A percentile compares a stretch with the other conserved stretches of the same genome.
Conservation (phyloP, 2,329 filamentous ascomycete species). For the Blastomyces emzantsi region DNA sequence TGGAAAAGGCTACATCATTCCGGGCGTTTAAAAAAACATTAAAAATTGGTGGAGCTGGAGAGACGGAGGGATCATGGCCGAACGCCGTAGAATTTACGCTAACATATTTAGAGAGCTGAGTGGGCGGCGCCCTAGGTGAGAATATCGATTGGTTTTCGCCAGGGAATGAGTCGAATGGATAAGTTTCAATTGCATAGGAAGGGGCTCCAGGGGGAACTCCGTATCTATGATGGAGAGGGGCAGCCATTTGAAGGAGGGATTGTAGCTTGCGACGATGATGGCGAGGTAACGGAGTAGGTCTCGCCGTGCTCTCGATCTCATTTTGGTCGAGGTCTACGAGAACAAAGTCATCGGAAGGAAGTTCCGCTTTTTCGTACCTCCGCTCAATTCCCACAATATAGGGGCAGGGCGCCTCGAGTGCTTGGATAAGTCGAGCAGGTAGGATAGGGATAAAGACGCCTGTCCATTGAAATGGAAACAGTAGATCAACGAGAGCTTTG, state of each 20-base stretch:
- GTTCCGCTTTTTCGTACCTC: slow-evolving; percentile 54
- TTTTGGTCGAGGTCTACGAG: slow-evolving; percentile 90
- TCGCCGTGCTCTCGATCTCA: slow-evolving; percentile 72
- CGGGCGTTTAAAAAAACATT: slow-evolving; percentile 82
- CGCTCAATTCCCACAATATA: slow-evolving; percentile 96
- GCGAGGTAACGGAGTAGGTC: slow-evolving; percentile 69
- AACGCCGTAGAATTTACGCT: slow-evolving; percentile 85
- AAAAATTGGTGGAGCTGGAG: slow-evolving; percentile 60
- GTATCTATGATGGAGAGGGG: slow-evolving; percentile 78
- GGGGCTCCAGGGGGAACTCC: slow-evolving; percentile 84
- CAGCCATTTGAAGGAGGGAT: slow-evolving; percentile 78
- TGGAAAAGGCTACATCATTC: slow-evolving; percentile 47
- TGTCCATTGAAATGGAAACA: slow-evolving; percentile 88
- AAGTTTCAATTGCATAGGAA: slow-evolving; percentile 86
- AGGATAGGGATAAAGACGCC: slow-evolving; percentile 91
- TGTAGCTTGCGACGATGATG: slow-evolving; percentile 85
- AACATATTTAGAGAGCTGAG: slow-evolving; percentile 75
- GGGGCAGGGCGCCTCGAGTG: slow-evolving; percentile 87
- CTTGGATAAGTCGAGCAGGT: slow-evolving; percentile 77
- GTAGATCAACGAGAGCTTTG: slow-evolving; percentile 70
- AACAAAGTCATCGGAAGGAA: slow-evolving; percentile 93
- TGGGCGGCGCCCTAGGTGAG: slow-evolving; percentile 58
- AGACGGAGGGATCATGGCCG: slow-evolving; percentile 51
- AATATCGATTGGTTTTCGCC: slow-evolving; percentile 79
- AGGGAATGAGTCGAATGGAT: slow-evolving; percentile 80